Percentiles rank a stretch among this genome's conserved stretches.
Conservation (phyloP, 1,284 basidiomycete genomes). For the Neotropicomus parvogracilis region DNA sequence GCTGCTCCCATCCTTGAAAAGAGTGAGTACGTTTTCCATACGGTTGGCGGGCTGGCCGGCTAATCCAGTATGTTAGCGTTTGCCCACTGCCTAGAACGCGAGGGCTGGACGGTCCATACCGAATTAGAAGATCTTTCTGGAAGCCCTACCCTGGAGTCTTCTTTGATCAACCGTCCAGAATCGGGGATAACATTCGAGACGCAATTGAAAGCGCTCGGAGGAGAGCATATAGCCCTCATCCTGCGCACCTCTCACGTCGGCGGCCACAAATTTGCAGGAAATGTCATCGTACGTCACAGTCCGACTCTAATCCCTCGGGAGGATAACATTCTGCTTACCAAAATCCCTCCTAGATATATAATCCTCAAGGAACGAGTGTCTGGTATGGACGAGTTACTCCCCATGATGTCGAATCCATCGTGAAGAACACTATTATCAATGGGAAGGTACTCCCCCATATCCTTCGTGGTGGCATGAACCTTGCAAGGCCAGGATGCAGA, state of each 20-base stretch:
- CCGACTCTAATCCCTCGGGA: neutral
- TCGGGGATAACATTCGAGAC: constrained; percentile 37
- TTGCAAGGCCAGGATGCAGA: constrained; percentile 62
- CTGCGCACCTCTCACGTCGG: constrained; percentile 86
- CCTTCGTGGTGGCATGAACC: constrained; percentile 78
- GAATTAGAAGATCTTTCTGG: constrained; percentile 66
- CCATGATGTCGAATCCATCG: constrained; percentile 82
- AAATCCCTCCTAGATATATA: constrained; percentile 63
- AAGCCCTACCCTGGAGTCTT: constrained; percentile 53
- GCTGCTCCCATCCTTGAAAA: constrained; percentile 80
- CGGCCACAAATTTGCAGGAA: constrained; percentile 89
- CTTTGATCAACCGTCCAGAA: constrained; percentile 38
- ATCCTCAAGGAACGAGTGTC: constrained; percentile 77
- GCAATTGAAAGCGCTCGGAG: constrained; percentile 50
- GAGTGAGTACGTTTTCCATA: constrained; percentile 37
- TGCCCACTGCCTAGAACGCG: constrained; percentile 52
- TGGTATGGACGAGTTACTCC: constrained; percentile 95
- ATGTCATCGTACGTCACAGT: constrained; percentile 65
- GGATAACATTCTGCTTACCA: neutral
- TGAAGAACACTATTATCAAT: constrained; percentile 79
- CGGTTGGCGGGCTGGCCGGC: neutral
- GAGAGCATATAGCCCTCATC: constrained; percentile 64
- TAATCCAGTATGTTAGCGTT: constrained; percentile 46
- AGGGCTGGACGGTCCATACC: constrained; percentile 74
- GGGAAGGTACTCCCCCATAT: constrained; percentile 82